Evolutionary conservation across 805 yeast species (phyloP), one percentile per base, ranked within the genome.

Genomic region (Nakazawaea ambrosiae): DNA sequence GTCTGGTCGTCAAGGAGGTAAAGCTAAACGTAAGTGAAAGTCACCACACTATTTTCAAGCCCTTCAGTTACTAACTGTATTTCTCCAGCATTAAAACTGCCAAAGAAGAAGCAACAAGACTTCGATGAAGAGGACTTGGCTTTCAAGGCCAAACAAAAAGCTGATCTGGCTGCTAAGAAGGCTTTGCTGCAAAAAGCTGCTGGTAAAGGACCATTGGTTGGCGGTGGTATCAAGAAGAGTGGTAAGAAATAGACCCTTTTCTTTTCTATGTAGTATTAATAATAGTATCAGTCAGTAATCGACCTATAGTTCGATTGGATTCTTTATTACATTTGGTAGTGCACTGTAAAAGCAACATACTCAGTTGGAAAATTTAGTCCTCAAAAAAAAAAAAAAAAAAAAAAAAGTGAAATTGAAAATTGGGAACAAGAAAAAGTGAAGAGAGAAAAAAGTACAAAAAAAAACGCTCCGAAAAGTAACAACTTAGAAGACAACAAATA

Each of bases 1-100:
- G 96, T 87, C 96, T 35, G 88, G 95, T 53, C 88, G 96, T 69
- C 96, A 89, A 71, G 97, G 97, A 57, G 97, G 97, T 55, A 89
- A 89, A 61, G 78, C 89, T 43, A 89, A 89, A 78, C 97, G 88
- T 66, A 55, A 43, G 77, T 64, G 27, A n/a, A 4, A n/a, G 20
- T 32, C 12, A 10, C n/a, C n/a, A n/a, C n/a, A n/a, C n/a, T n/a
- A n/a, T n/a, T n/a, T n/a, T 5, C n/a, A 9, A 8, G 18, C 16
- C 12, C 14, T 5, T 24, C 11, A 14, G 12, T 17, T 6, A 2
- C 3, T 17, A 26, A 30, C 33, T 16, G 11, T 14, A 9, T 25
- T 20, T 11, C 9, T 15, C 11, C 20, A 67, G 75, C 79, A 36
- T 68, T 83, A 50, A 82, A 82, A 75, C 78, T 78, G 7, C 83